Evolutionary conservation across 805 yeast species (phyloP).

Genomic region (Lipomyces yamadae): DNA sequence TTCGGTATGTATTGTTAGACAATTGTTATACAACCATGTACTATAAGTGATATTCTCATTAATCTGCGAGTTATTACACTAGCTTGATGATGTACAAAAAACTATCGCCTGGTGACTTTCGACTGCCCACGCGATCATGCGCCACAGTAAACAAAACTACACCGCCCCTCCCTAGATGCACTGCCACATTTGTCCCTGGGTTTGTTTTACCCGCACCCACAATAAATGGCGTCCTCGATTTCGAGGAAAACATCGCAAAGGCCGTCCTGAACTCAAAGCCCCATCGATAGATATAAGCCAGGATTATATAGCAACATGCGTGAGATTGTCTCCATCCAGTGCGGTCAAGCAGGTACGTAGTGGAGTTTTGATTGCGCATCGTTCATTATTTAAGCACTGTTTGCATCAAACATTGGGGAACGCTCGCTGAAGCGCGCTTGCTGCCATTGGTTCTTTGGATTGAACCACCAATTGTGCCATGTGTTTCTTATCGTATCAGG

Average conservation of each 20-base stretch:
- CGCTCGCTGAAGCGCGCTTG: not conserved
- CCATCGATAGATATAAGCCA: not conserved
- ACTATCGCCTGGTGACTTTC: not conserved
- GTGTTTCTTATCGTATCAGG: not conserved
- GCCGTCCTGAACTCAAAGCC: not conserved
- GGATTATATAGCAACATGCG: constrained; percentile 45
- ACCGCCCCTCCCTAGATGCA: not conserved
- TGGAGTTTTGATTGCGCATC: constrained; percentile 6
- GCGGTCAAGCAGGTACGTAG: constrained; percentile 51
- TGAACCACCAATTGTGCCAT: not conserved
- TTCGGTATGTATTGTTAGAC: not conserved
- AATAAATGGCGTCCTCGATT: not conserved
- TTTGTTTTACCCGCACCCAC: not conserved
- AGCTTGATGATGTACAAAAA: not conserved
- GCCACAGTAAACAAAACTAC: constrained; percentile 5
- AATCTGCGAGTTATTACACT: not conserved
- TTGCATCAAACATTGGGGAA: not conserved
- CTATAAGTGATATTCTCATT: not conserved
- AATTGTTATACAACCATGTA: not conserved
- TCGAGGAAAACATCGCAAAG: not conserved
- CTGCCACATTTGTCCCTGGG: not conserved
- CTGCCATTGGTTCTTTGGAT: not conserved
- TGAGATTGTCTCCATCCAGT: constrained; percentile 52
- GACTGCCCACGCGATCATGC: not conserved
- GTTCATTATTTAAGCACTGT: not conserved